Evolutionary conservation across 2,329 filamentous ascomycete genomes (phyloP).

Genomic region (Fusarium robinianum): DNA sequence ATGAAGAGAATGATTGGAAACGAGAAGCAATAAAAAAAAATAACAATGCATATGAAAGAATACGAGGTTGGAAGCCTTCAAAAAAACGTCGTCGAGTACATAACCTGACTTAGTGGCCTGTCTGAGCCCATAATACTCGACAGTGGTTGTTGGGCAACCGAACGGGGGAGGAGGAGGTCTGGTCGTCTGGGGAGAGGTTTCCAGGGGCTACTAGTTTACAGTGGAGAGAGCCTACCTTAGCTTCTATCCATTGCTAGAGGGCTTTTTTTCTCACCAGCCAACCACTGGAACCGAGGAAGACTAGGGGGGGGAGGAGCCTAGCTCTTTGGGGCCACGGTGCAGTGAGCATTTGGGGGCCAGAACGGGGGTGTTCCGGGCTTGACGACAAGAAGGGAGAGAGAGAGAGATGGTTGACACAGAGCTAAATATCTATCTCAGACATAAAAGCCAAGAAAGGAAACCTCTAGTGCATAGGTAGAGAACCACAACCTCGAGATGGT

Average conservation of each 20-base stretch:
- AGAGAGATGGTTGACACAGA: too few relatives aligned
- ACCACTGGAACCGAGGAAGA: conserved; percentile 27
- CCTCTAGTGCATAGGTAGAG: too few relatives aligned
- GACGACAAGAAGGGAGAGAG: too few relatives aligned
- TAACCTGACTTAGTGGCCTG: conserved; percentile 2
- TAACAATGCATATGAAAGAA: conserved; percentile 1
- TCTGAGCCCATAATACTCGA: too few relatives aligned
- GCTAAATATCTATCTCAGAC: too few relatives aligned
- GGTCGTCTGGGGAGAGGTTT: conserved; percentile 5
- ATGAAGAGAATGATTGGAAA: not conserved
- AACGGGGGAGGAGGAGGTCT: too few relatives aligned
- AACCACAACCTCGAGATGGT: conserved; percentile 8
- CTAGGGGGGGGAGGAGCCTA: conserved; percentile 21
- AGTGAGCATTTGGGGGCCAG: too few relatives aligned
- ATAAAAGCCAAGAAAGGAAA: too few relatives aligned
- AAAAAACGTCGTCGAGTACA: conserved; percentile 17
- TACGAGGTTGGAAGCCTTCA: conserved; percentile 10
- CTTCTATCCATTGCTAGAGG: too few relatives aligned
- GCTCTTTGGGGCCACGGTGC: not conserved
- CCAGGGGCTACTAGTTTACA: conserved; percentile 18
- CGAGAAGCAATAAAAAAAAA: not conserved
- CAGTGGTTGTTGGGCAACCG: conserved; percentile 29
- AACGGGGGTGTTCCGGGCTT: too few relatives aligned
- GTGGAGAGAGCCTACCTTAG: conserved; percentile 6
- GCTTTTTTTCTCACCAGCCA: conserved; percentile 22